phyloP scores from a whole-genome alignment of 805 yeast species.

The Candida takata region DNA sequence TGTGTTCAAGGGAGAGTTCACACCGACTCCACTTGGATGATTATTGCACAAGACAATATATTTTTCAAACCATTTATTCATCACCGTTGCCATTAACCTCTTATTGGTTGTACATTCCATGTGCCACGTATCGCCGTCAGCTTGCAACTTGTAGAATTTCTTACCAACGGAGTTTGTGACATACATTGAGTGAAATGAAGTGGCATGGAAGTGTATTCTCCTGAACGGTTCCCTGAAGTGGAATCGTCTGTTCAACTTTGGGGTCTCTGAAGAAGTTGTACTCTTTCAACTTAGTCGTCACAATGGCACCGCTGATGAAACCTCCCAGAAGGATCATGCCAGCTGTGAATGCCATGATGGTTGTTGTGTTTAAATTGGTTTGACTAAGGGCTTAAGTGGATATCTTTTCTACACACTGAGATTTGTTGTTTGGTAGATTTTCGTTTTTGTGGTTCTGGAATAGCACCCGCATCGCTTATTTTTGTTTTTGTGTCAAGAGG shows the following conservation, averaged over 20 bases:
- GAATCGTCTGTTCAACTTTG: constrained; percentile 7
- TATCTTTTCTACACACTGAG: too few species aligned
- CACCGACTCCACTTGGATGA: background rate
- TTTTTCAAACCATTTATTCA: constrained; percentile 11
- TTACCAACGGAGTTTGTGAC: constrained; percentile 3
- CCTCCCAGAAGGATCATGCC: background rate
- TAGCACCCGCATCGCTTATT: too few species aligned
- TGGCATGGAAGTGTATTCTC: constrained; percentile 6
- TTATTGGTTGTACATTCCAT: constrained; percentile 7
- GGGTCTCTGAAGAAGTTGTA: constrained; percentile 3
- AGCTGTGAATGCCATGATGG: background rate
- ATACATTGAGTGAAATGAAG: constrained; percentile 4
- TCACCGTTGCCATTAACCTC: constrained; percentile 14
- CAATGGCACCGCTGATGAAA: background rate
- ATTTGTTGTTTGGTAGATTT: too few species aligned
- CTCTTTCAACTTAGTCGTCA: background rate
- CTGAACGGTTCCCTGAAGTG: constrained; percentile 5
- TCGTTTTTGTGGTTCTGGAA: too few species aligned
- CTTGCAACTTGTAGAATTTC: constrained; percentile 12
- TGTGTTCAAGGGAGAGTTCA: constrained; percentile 14
- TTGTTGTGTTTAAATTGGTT: too few species aligned
- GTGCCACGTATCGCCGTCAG: constrained; percentile 14
- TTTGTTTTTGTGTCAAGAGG: too few species aligned
- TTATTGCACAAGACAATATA: constrained; percentile 12
- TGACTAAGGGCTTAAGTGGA: too few species aligned